Evolutionary conservation across 139 green algal species (phyloP).

Genomic region (Chlorella sp.): DNA sequence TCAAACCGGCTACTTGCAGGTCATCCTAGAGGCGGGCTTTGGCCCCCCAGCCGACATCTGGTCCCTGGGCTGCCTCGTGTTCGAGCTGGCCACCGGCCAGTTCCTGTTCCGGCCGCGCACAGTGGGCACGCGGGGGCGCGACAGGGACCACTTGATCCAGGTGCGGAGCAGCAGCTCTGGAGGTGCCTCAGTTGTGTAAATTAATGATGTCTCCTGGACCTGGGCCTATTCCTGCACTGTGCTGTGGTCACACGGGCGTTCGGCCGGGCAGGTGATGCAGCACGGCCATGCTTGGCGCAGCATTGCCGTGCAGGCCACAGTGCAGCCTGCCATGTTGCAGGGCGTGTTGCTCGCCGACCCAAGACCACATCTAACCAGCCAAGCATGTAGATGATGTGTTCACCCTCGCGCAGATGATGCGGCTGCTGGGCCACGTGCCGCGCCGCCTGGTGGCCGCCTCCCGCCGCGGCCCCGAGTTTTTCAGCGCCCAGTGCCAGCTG

Average conservation of each 20-base stretch:
- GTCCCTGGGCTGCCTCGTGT: slow-evolving; percentile 96
- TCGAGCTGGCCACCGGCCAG: slow-evolving; percentile 97
- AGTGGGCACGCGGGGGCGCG: slow-evolving; percentile 58
- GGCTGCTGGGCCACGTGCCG: slow-evolving; percentile 93
- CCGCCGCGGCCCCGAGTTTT: slow-evolving; percentile 87
- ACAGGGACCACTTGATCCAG: slow-evolving; percentile 97
- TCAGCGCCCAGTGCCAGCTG: slow-evolving; percentile 91
- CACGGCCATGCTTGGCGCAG: no score
- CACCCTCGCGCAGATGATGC: slow-evolving; percentile 84
- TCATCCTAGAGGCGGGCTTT: slow-evolving; percentile 88
- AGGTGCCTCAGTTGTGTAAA: no score
- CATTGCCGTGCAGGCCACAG: no score
- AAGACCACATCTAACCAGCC: no score
- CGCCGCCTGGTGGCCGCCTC: slow-evolving; percentile 72
- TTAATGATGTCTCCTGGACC: no score
- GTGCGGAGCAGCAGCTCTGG: not conserved
- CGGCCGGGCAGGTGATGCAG: no score
- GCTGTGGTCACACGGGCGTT: no score
- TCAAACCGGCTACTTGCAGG: slow-evolving; percentile 35
- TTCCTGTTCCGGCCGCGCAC: slow-evolving; percentile 78
- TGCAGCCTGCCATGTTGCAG: no score
- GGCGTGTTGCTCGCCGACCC: no score
- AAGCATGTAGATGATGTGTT: not conserved
- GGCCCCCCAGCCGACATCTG: slow-evolving; percentile 94
- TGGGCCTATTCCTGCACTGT: no score